Conservation (phyloP, 2,329 filamentous ascomycete genomes). For the Akanthomyces lecanii region DNA sequence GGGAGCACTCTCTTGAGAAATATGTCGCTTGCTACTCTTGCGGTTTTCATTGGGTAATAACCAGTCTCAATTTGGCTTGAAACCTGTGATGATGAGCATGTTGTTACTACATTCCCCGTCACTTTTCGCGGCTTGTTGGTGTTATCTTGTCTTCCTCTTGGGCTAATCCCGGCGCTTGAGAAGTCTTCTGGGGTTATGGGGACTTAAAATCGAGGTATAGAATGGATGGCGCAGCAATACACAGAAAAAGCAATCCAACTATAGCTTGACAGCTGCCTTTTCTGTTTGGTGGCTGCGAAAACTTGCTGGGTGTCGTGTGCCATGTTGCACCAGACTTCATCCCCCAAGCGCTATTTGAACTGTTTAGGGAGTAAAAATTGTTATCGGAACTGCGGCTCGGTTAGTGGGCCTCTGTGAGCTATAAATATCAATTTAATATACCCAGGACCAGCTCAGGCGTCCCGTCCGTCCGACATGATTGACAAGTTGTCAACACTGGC, state of each 20-base stretch:
- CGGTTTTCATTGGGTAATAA: too few relatives aligned
- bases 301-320: conserved; percentile 3
- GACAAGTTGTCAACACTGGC: neutral
- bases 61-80: too few relatives aligned
- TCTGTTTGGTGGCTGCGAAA: neutral
- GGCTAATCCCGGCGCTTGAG: too few relatives aligned
- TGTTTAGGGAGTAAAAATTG: neutral
- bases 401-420: neutral
- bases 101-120: too few relatives aligned
- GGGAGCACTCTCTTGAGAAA: too few relatives aligned
- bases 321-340: neutral
- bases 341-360: neutral
- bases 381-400: neutral
- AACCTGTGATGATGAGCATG: too few relatives aligned
- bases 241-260: neutral
- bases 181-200: too few relatives aligned
- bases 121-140: too few relatives aligned
- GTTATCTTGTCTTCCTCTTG: too few relatives aligned
- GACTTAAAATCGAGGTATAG: neutral
- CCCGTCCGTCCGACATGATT: neutral
- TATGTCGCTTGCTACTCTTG: too few relatives aligned
- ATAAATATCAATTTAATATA: neutral
- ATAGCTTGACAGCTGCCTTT: neutral
- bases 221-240: too few relatives aligned
- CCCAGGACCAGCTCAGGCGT: neutral